Base-by-base conservation (phyloP, 108 stramenopile species). In the Licmophora abbreviata region DNA sequence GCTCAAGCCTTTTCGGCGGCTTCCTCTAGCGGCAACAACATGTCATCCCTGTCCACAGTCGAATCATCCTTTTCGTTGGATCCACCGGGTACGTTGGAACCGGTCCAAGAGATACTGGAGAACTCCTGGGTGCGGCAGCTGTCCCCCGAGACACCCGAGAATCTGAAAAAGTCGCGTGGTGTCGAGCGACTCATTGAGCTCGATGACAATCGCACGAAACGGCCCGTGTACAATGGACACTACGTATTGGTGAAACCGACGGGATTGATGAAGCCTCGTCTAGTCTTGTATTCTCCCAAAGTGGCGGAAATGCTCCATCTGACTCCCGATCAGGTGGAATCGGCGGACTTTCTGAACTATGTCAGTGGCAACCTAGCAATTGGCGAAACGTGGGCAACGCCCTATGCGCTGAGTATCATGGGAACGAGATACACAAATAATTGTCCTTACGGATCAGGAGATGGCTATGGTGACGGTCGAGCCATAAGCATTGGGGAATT, bases 391-490 rank as follows among this genome's bases (percentile, higher is more conserved):
- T 93, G 87, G 87, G 85, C 87, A n/a, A 89, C 92, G 22, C 92
- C 92, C 0, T 93, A 93, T 54, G 92, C 92, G 10, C 61, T 93
- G 8, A 63, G 59, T 20, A 88, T 93, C 56, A 83, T 88, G 77
- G 92, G 92, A 38, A 62, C 63, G 23, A 56, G 79, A 1, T 85
- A 83, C 42, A 76, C 76, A 25, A 65, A 56, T 54, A 86, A 89
- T 47, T 86, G 85, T 70, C 83, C 83, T 8, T 79, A 79, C 48
- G 85, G 87, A n/a, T 81, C 74, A 20, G 92, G 92, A 8, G 65
- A 87, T 26, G 92, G 85, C 23, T 93, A 93, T 57, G 92, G 92
- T 4, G 92, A 93, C 62, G 92, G 92, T 7, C 64, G 88, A 0
- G 92, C 92, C 36, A 85, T 89, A 51, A 60, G 58, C 9, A 73